phyloP scores from a whole-genome alignment of 495 filamentous ascomycete genomes.

The Diplogelasinospora grovesii region DNA sequence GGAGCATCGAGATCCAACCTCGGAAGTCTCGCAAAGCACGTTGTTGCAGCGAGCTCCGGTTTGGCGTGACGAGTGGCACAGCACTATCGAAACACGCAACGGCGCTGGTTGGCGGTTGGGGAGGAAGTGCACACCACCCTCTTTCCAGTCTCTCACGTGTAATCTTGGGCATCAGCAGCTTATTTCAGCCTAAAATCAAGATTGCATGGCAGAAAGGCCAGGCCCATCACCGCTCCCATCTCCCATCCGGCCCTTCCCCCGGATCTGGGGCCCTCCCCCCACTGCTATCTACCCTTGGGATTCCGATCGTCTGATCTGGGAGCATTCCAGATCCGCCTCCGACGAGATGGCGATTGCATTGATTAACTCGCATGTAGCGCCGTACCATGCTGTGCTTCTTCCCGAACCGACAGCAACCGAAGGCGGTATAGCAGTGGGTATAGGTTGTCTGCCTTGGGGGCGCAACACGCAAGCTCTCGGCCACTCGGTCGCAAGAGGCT shows the following conservation, averaged over 20 bases:
- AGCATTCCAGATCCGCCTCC: conserved; percentile 13
- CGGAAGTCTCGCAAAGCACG: background rate
- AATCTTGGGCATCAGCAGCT: conserved; percentile 10
- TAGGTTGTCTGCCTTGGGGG: too few species aligned
- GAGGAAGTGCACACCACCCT: background rate
- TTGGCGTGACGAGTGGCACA: background rate
- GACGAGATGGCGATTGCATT: conserved; percentile 6
- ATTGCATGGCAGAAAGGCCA: conserved; percentile 7
- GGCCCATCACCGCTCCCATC: conserved; percentile 2
- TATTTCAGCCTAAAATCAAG: conserved; percentile 15
- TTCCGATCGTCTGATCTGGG: conserved; percentile 24
- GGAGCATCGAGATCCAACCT: conserved; percentile 1
- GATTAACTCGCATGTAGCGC: conserved; percentile 13
- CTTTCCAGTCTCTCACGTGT: conserved; percentile 8
- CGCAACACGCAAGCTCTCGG: too few species aligned
- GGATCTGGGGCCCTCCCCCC: conserved; percentile 7
- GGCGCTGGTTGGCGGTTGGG: background rate
- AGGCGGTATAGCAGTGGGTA: too few species aligned
- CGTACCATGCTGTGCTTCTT: too few species aligned
- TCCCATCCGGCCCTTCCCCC: conserved; percentile 4
- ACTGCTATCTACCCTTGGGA: conserved; percentile 6
- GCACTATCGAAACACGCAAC: background rate
- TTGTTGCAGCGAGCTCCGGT: too few species aligned
- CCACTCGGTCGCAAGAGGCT: too few species aligned
- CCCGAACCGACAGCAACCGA: too few species aligned